Evolutionary conservation across 768 basidiomycete genomes (phyloP).

Genomic region (Amanita inopinata): DNA sequence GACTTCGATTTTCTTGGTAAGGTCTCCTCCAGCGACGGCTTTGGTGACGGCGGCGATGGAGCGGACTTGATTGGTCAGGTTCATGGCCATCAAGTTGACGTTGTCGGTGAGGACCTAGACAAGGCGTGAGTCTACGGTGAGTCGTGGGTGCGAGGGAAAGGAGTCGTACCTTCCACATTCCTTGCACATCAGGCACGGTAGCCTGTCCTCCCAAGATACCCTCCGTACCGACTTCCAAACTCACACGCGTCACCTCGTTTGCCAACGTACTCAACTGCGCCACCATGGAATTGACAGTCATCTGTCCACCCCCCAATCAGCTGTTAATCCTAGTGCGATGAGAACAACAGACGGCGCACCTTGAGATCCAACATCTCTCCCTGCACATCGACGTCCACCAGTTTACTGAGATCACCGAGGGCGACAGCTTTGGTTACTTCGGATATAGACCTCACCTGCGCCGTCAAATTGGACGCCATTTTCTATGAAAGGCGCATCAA

Average conservation of each 20-base stretch:
- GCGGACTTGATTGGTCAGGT: slow-evolving; percentile 85
- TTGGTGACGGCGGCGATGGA: slow-evolving; percentile 85
- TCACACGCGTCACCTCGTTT: slow-evolving; percentile 84
- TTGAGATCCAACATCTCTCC: slow-evolving; percentile 91
- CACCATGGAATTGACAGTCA: slow-evolving; percentile 84
- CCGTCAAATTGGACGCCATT: slow-evolving; percentile 81
- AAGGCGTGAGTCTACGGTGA: not conserved
- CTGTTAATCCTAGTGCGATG: not conserved
- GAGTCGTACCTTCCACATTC: slow-evolving; percentile 77
- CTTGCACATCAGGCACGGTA: slow-evolving; percentile 83
- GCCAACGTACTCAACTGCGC: slow-evolving; percentile 68
- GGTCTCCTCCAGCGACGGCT: slow-evolving; percentile 87
- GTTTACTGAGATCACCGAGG: slow-evolving; percentile 71
- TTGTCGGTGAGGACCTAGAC: slow-evolving; percentile 57
- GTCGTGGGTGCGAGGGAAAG: not conserved
- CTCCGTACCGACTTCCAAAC: slow-evolving; percentile 86
- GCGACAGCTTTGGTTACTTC: slow-evolving; percentile 87
- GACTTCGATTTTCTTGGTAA: slow-evolving; percentile 89
- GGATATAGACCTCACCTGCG: slow-evolving; percentile 87
- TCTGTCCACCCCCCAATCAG: slow-evolving; percentile 13
- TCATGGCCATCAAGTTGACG: slow-evolving; percentile 86
- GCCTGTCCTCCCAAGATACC: slow-evolving; percentile 94
- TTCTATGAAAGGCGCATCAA: slow-evolving; percentile 34
- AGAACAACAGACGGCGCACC: not conserved
- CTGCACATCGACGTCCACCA: slow-evolving; percentile 86